Base-by-base conservation (phyloP, 2,329 filamentous ascomycete genomes). In the Penicillium crustosum region DNA sequence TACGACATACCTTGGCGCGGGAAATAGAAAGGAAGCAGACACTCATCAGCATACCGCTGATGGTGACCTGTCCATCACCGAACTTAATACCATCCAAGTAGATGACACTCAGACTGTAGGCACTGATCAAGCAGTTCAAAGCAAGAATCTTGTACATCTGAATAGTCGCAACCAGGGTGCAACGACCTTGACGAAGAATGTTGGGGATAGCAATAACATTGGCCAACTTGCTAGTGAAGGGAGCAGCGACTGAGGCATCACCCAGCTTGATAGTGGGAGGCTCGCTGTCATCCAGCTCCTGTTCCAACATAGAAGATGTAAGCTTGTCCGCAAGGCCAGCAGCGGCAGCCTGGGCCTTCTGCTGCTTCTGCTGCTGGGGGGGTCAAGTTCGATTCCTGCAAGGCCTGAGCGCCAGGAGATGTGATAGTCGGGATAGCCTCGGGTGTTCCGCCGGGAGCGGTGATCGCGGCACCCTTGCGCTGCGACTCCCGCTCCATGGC, bases 101-200 rank as follows among this genome's bases (percentile, higher is more conserved):
- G 57, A 99, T 83, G 19, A 99, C 94, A 75, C 90, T 95, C 72
- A 99, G 79, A 76, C 91, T 96, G 85, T 99, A 99, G 38, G 94
- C 94, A 67, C 91, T 96, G 73, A 99, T 99, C 67, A 99, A 82
- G 74, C 94, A 99, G 82, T 99, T 99, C 59, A 99, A 81, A 8
- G 94, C 94, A 51, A 99, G 85, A 68, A 99, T 99, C 84, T 97
- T 99, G 86, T 99, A 99, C 93, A 99, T 99, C 81, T 99, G 94
- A 64, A 99, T 97, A 0, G 94, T 99, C 33, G 94, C 94, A 54
- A 99, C 94, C 21, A 99, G 86, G 8, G 94, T 99, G 81, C 94
- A 99, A 61, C 94, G 90, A 57, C 94, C 94, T 79, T 99, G 94
- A 58, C 94, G 90, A 70, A 99, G 94, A 69, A 99, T 99, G 79